phyloP scores from a whole-genome alignment of 148 eudicot genomes.

The Dianthus caryophyllus region DNA sequence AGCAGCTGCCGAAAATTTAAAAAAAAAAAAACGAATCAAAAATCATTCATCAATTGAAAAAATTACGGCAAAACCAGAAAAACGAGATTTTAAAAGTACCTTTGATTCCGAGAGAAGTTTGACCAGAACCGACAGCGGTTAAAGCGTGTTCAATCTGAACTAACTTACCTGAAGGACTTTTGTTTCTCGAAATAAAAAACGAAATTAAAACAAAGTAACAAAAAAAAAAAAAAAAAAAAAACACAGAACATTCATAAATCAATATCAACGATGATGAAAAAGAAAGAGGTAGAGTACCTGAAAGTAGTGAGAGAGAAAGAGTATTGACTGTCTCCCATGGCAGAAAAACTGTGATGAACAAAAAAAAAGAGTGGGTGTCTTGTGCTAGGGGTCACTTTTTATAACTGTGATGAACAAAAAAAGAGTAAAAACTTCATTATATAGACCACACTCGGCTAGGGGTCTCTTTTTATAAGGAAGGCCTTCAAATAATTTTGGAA shows the following conservation, averaged over 20 bases:
- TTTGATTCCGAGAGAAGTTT: conserved; percentile 93
- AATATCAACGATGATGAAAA: background rate
- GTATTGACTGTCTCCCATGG: conserved; percentile 96
- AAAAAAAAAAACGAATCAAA: no score
- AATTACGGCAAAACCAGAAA: no score
- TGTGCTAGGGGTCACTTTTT: no score
- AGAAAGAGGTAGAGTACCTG: conserved; percentile 38
- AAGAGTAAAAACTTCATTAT: no score
- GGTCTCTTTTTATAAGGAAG: no score
- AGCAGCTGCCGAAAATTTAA: conserved; percentile 60
- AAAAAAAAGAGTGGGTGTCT: no score
- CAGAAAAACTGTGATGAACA: background rate
- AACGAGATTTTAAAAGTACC: conserved; percentile 29
- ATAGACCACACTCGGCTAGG: no score
- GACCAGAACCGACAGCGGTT: conserved; percentile 96
- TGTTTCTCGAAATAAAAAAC: background rate
- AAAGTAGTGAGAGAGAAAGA: conserved; percentile 98
- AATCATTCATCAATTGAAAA: no score
- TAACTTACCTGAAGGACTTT: conserved; percentile 97
- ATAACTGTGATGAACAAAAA: no score
- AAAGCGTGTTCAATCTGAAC: conserved; percentile 97
- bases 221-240: background rate
- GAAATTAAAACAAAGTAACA: no score
- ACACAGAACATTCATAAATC: background rate
- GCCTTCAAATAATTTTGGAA: no score